Evolutionary conservation across 2,329 filamentous ascomycete species (phyloP).

Genomic region (Aspergillus tamarii): DNA sequence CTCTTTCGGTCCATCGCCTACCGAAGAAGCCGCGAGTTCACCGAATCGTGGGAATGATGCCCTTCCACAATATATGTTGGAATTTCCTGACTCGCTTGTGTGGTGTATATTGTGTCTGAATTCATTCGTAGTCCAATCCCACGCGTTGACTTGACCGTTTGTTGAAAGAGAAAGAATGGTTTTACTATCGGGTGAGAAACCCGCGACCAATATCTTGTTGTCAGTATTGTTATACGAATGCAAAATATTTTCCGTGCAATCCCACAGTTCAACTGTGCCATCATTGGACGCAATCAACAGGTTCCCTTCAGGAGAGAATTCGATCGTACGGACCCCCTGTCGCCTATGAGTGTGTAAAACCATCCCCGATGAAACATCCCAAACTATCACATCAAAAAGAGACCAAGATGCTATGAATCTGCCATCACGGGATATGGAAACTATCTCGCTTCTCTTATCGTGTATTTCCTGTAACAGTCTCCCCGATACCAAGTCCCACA

Average conservation of each 20-base stretch:
- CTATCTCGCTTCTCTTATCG: fast-evolving
- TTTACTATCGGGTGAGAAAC: background rate
- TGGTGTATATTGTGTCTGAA: background rate
- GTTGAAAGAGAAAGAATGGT: background rate
- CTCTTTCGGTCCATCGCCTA: background rate
- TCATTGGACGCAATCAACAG: background rate
- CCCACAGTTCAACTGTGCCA: background rate
- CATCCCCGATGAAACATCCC: background rate
- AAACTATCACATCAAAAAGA: background rate
- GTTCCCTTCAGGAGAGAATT: background rate
- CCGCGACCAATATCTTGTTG: fast-evolving
- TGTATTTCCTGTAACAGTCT: background rate
- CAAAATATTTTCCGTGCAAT: background rate
- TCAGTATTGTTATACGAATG: background rate
- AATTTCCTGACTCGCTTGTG: background rate
- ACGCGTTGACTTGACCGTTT: background rate
- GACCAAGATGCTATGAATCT: background rate
- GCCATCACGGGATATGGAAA: background rate
- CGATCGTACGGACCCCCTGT: background rate
- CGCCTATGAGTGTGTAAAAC: background rate
- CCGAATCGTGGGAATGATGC: background rate
- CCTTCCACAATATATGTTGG: background rate
- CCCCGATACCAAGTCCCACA: background rate
- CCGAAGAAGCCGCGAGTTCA: background rate
- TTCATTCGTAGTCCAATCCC: background rate